A percentile compares a stretch with the other conserved stretches of the same genome.
phyloP scores from a whole-genome alignment of 1,139 yeast genomes.

The Williopsis jadinii region DNA sequence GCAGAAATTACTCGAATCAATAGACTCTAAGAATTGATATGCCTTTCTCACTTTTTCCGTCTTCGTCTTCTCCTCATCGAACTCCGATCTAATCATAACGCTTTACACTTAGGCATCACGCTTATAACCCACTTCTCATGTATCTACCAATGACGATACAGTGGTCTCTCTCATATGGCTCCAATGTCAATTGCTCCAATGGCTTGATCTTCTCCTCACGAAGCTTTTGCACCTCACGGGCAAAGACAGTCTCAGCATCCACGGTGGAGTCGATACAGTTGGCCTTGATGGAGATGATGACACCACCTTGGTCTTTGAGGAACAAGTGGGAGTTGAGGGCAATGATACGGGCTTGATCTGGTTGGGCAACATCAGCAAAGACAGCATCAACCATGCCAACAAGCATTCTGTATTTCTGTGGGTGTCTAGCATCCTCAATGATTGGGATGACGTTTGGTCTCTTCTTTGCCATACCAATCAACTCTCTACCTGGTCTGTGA shows the following conservation, averaged over 20 bases:
- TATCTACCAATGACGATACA: slow-evolving; percentile 97
- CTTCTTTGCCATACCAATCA: slow-evolving; percentile 99
- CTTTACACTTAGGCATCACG: background rate
- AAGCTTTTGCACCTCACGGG: slow-evolving; percentile 97
- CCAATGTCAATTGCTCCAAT: slow-evolving; percentile 94
- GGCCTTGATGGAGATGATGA: slow-evolving; percentile 96
- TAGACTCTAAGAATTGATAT: slow-evolving; percentile 1
- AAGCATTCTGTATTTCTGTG: slow-evolving; percentile 98
- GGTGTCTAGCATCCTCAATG: slow-evolving; percentile 99
- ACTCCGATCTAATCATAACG: too few species aligned
- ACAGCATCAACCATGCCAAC: slow-evolving; percentile 98
- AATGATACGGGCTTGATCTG: slow-evolving; percentile 99
- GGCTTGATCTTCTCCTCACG: slow-evolving; percentile 99
- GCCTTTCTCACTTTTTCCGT: background rate
- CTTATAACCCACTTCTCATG: slow-evolving; percentile 70
- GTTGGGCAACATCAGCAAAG: slow-evolving; percentile 99
- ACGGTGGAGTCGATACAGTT: slow-evolving; percentile 99
- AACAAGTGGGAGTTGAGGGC: slow-evolving; percentile 97
- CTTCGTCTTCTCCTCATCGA: too few species aligned
- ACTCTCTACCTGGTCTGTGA: slow-evolving; percentile 99
- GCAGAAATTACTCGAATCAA: too few species aligned
- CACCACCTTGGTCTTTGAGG: slow-evolving; percentile 98
- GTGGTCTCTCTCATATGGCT: slow-evolving; percentile 99
- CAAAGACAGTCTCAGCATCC: slow-evolving; percentile 98
- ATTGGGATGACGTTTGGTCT: slow-evolving; percentile 98